Evolutionary conservation across 805 yeast species (phyloP).

Genomic region (Candida golubevii): DNA sequence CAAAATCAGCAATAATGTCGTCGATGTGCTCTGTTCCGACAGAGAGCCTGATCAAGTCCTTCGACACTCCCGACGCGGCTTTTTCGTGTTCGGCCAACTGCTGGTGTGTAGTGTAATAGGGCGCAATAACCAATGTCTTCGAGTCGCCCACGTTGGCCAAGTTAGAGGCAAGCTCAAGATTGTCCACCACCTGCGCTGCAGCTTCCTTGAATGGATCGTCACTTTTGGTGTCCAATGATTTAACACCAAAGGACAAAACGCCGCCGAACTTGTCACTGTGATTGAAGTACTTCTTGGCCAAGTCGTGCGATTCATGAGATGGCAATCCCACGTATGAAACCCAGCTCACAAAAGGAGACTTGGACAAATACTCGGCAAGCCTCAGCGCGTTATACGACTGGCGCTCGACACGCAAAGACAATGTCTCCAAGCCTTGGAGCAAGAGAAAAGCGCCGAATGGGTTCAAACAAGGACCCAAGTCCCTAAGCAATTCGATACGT

Average conservation of each 20-base stretch:
- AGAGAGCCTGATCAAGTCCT: conserved; percentile 71
- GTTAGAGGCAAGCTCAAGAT: conserved; percentile 79
- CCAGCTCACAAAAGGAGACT: conserved; percentile 72
- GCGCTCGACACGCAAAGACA: conserved; percentile 90
- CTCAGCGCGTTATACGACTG: conserved; percentile 78
- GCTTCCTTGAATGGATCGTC: conserved; percentile 66
- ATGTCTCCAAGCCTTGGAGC: conserved; percentile 90
- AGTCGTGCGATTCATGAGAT: conserved; percentile 71
- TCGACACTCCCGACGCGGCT: conserved; percentile 77
- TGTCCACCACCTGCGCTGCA: conserved; percentile 81
- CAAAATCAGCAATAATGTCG: conserved; percentile 29
- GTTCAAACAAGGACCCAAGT: conserved; percentile 82
- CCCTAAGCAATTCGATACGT: conserved; percentile 84
- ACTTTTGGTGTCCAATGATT: conserved; percentile 43
- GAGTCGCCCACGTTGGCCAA: conserved; percentile 97
- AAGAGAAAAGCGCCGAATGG: conserved; percentile 87
- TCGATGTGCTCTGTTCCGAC: conserved; percentile 22
- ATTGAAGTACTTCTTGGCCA: conserved; percentile 75
- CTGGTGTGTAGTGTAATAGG: conserved; percentile 93
- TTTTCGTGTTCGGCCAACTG: conserved; percentile 84
- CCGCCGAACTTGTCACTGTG: conserved; percentile 65
- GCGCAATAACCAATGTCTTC: conserved; percentile 92
- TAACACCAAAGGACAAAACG: conserved; percentile 85
- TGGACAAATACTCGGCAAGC: conserved; percentile 73
- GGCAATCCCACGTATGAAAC: conserved; percentile 91